These are phyloP conservation scores for Leccinellum rugosiceps DNA, from an alignment of 768 basidiomycete genomes.

Conservation along the genomic window DNA sequence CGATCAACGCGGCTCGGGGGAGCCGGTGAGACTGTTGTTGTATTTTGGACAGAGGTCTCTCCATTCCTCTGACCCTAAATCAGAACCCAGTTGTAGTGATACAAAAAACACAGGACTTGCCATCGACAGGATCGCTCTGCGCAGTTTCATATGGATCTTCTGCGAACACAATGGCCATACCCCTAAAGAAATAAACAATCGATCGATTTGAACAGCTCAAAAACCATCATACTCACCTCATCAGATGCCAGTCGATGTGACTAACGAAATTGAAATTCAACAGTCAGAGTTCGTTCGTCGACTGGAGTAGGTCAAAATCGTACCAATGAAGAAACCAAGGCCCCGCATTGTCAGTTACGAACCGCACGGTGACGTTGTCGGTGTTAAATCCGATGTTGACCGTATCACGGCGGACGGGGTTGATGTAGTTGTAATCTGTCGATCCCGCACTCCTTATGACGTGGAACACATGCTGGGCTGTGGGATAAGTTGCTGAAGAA, in stretches of 20 bases:
- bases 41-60: slow-evolving; percentile 15
- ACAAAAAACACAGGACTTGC: background rate
- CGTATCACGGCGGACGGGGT: slow-evolving; percentile 55
- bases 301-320: background rate
- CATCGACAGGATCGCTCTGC: background rate
- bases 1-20: background rate
- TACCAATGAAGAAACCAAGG: slow-evolving; percentile 1
- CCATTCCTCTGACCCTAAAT: slow-evolving; percentile 11
- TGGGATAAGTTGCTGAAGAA: background rate
- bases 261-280: slow-evolving; percentile 2
- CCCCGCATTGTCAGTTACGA: slow-evolving; percentile 62
- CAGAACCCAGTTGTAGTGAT: background rate
- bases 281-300: background rate
- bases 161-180: slow-evolving; percentile 36
- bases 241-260: slow-evolving; percentile 24
- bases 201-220: slow-evolving; percentile 25
- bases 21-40: background rate
- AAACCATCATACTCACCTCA: slow-evolving; percentile 6
- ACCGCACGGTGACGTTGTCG: slow-evolving; percentile 54
- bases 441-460: slow-evolving; percentile 41
- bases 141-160: slow-evolving; percentile 28
- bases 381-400: slow-evolving; percentile 31
- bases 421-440: slow-evolving; percentile 37
- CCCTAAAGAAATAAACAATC: slow-evolving; percentile 35
- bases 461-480: slow-evolving; percentile 37